Conservation (phyloP, 495 filamentous ascomycete genomes). For the Tuber melanosporum region DNA sequence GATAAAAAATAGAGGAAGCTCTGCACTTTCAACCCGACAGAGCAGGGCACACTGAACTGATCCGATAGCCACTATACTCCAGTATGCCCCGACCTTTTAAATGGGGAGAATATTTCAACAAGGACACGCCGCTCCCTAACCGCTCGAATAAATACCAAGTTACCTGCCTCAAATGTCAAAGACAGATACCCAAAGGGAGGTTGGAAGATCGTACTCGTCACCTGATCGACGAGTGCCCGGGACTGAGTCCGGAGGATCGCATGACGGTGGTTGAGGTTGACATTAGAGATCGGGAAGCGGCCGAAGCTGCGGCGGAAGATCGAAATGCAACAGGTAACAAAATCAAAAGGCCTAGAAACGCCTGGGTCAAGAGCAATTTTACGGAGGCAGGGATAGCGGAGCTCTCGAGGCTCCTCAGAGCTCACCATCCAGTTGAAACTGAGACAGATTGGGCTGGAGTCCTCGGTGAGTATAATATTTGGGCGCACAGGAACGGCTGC, state of each 20-base stretch:
- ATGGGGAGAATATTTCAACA: conserved; percentile 36
- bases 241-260: conserved; percentile 29
- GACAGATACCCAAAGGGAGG: conserved; percentile 32
- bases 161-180: conserved; percentile 29
- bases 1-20: neutral
- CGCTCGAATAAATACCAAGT: conserved; percentile 38
- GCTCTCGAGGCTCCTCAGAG: conserved; percentile 23
- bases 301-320: conserved; percentile 13
- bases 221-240: conserved; percentile 30
- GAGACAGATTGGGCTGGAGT: conserved; percentile 22
- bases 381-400: conserved; percentile 20
- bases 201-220: conserved; percentile 31
- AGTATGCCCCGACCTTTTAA: conserved; percentile 32
- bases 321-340: conserved; percentile 3
- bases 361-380: conserved; percentile 9
- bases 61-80: neutral
- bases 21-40: neutral
- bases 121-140: conserved; percentile 32
- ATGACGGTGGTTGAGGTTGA: conserved; percentile 24
- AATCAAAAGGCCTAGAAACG: conserved; percentile 14
- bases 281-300: conserved; percentile 22
- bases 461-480: conserved; percentile 27
- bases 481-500: conserved; percentile 25
- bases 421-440: conserved; percentile 23
- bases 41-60: neutral